A percentile compares a stretch with the other conserved stretches of the same genome.
These are phyloP conservation scores for Adiantum capillusveneris DNA, from an alignment of 75 land plant genomes.

Conservation along the genomic window DNA sequence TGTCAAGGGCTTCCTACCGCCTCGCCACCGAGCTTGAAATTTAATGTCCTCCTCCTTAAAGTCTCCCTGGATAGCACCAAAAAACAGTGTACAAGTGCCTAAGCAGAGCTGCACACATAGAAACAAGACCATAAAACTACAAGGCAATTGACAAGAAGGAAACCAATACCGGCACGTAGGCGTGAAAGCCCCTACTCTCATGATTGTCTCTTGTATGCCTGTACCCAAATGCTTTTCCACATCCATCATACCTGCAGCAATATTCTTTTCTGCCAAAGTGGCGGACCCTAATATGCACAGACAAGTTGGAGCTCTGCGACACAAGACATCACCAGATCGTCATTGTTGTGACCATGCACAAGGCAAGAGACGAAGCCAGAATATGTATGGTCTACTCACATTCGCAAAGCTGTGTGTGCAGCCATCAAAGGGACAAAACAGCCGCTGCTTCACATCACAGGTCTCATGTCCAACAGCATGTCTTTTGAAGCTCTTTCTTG, in stretches of 20 bases:
- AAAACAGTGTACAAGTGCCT: neutral
- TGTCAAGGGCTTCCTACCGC: constrained; percentile 42
- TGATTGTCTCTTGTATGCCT: constrained; percentile 75
- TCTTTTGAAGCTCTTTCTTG: constrained; percentile 52
- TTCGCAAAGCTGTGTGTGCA: constrained; percentile 44
- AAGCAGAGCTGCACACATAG: neutral
- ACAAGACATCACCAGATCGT: neutral
- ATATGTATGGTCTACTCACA: constrained; percentile 20
- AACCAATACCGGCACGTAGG: constrained; percentile 26
- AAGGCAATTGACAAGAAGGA: no score
- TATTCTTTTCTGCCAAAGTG: constrained; percentile 46
- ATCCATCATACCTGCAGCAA: constrained; percentile 40
- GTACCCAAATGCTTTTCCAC: constrained; percentile 53
- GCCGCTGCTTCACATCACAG: constrained; percentile 14
- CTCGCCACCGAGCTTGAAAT: constrained; percentile 31
- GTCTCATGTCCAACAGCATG: constrained; percentile 45
- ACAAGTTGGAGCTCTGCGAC: constrained; percentile 65
- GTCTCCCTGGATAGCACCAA: constrained; percentile 32
- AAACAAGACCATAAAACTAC: no score
- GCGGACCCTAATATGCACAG: constrained; percentile 52
- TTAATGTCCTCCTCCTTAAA: constrained; percentile 31
- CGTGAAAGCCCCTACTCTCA: constrained; percentile 48
- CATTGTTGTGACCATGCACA: no score
- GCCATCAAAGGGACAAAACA: constrained; percentile 39
- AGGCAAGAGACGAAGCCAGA: no score